Percentiles rank a stretch among this genome's conserved stretches.
Evolutionary conservation across 257 asterid genomes (phyloP).

Genomic region (Solanum medicagineum): DNA sequence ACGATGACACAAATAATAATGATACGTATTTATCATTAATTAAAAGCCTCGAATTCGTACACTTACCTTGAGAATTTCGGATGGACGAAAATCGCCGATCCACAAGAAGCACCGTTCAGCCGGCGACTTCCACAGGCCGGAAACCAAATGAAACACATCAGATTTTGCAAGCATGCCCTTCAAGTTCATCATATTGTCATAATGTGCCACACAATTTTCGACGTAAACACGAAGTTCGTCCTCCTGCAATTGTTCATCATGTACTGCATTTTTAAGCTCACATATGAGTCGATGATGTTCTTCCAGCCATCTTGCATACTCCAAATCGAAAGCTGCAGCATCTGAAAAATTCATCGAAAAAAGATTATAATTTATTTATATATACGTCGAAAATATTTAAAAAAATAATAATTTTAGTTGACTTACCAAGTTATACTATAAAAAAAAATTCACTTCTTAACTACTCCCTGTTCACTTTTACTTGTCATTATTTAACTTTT

Average conservation of each 20-base stretch:
- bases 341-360: constrained; percentile 10
- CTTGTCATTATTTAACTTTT: too few relatives aligned
- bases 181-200: constrained; percentile 41
- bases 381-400: neutral
- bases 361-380: neutral
- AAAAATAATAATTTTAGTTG: neutral
- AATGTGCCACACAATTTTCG: constrained; percentile 52
- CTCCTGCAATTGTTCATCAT: constrained; percentile 46
- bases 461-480: too few relatives aligned
- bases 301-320: constrained; percentile 78
- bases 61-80: constrained; percentile 68
- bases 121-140: constrained; percentile 90
- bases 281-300: constrained; percentile 59
- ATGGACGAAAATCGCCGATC: constrained; percentile 89
- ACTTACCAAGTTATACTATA: neutral
- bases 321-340: constrained; percentile 56
- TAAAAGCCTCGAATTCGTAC: neutral
- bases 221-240: constrained; percentile 50
- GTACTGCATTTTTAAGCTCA: constrained; percentile 59
- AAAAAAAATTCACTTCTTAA: too few relatives aligned
- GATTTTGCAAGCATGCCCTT: constrained; percentile 47
- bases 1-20: neutral
- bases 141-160: constrained; percentile 63
- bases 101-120: constrained; percentile 88
- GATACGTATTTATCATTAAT: neutral